Conservation (phyloP, 2,329 filamentous ascomycete species). For the Rutstroemia sp. region DNA sequence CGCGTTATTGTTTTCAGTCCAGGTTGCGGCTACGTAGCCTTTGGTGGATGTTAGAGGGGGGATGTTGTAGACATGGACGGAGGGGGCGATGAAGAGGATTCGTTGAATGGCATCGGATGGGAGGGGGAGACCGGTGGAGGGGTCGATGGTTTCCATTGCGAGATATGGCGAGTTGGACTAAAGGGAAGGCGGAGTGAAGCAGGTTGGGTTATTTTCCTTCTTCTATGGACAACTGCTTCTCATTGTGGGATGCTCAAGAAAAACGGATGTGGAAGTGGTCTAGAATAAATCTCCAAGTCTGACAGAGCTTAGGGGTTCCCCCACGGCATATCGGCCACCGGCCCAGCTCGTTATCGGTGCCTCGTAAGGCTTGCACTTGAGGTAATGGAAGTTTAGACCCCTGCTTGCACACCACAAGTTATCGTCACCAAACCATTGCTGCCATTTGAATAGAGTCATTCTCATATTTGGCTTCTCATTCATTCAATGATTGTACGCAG, state of each 20-base stretch:
- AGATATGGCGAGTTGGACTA: not conserved
- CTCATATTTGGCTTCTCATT: too few species aligned
- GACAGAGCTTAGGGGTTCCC: too few species aligned
- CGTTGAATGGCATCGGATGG: constrained; percentile 75
- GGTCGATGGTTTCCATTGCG: constrained; percentile 47
- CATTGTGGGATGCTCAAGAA: not conserved
- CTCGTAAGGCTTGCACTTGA: too few species aligned
- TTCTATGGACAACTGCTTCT: not conserved
- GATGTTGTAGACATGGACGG: constrained; percentile 82
- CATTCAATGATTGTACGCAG: too few species aligned
- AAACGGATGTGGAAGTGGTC: not conserved
- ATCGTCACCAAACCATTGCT: too few species aligned
- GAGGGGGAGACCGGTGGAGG: constrained; percentile 60
- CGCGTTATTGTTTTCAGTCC: constrained; percentile 62
- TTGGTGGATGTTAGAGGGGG: constrained; percentile 71
- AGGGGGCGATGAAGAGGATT: constrained; percentile 67
- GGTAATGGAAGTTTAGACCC: too few species aligned
- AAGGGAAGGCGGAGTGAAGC: too few species aligned
- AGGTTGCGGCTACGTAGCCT: constrained; percentile 69
- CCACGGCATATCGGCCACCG: too few species aligned
- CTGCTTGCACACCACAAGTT: too few species aligned
- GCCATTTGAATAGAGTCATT: too few species aligned
- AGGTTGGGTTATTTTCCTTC: not conserved
- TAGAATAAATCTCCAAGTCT: too few species aligned
- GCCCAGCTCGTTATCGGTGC: too few species aligned